Percentiles rank a stretch among this genome's conserved stretches.
Evolutionary conservation across 2,329 filamentous ascomycete genomes (phyloP).

Genomic region (Alternaria arborescens): DNA sequence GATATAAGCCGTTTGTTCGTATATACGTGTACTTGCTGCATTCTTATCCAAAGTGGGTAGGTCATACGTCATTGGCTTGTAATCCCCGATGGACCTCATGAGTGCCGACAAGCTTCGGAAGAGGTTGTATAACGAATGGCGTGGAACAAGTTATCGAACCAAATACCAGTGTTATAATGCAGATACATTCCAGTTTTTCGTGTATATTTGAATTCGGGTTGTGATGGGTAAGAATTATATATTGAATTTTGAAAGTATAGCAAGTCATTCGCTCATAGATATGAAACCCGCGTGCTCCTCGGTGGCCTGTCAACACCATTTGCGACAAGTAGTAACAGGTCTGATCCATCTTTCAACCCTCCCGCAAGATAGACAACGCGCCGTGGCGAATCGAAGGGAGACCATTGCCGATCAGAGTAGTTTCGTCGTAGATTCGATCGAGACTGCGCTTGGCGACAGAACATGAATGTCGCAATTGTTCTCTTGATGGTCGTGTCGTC

Average conservation of each 20-base stretch:
- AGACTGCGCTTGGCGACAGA: not conserved
- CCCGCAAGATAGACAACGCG: not conserved
- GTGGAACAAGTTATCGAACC: not conserved
- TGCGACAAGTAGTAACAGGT: not conserved
- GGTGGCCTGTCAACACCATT: not conserved
- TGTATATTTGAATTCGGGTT: not conserved
- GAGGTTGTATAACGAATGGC: not conserved
- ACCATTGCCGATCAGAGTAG: not conserved
- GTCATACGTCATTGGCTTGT: conserved; percentile 6
- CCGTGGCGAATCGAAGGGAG: not conserved
- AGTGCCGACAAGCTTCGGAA: conserved; percentile 19
- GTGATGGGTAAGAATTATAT: conserved; percentile 10
- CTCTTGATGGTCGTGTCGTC: not conserved
- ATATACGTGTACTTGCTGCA: not conserved
- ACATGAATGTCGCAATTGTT: conserved; percentile 2
- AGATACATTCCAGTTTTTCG: not conserved
- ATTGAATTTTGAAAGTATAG: conserved; percentile 16
- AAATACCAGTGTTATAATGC: not conserved
- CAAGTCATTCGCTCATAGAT: conserved; percentile 5
- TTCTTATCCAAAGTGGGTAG: not conserved
- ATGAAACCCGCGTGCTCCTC: not conserved
- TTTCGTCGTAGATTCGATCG: conserved; percentile 2
- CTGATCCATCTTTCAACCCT: not conserved
- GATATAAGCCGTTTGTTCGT: not conserved
- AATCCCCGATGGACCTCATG: conserved; percentile 10